A percentile compares a stretch with the other conserved stretches of the same genome.
Evolutionary conservation across 768 basidiomycete species (phyloP).

Genomic region (Podaxis sp.): DNA sequence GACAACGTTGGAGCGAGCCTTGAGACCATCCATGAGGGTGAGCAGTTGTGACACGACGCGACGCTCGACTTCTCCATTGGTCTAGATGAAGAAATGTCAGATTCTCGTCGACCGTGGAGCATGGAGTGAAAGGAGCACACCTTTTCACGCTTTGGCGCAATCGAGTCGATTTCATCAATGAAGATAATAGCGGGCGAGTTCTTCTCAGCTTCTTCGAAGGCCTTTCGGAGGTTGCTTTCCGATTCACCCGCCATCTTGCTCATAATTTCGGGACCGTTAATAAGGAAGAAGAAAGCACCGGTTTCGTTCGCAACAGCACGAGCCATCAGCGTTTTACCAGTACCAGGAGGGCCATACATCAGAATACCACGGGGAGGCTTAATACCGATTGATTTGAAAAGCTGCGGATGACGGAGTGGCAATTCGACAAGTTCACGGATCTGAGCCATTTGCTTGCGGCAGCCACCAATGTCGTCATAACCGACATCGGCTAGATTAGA

Average conservation of each 20-base stretch:
- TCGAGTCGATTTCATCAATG: constrained; percentile 99
- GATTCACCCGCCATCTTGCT: constrained; percentile 99
- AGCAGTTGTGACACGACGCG: constrained; percentile 98
- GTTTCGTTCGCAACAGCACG: constrained; percentile 99
- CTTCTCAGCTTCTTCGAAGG: constrained; percentile 99
- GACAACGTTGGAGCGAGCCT: constrained; percentile 98
- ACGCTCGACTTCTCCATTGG: constrained; percentile 99
- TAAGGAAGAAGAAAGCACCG: constrained; percentile 99
- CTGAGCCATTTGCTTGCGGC: constrained; percentile 99
- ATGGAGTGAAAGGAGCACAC: constrained; percentile 34
- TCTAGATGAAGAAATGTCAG: constrained; percentile 42
- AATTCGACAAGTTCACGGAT: constrained; percentile 99
- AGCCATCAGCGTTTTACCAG: constrained; percentile 99
- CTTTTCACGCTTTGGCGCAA: constrained; percentile 99
- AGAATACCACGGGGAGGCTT: constrained; percentile 99
- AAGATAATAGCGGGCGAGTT: constrained; percentile 99
- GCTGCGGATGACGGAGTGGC: constrained; percentile 95
- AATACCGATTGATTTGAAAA: constrained; percentile 99
- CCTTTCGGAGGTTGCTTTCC: constrained; percentile 96
- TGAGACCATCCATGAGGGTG: constrained; percentile 98
- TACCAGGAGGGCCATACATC: constrained; percentile 98
- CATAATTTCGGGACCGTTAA: constrained; percentile 99
- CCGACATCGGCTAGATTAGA: constrained; percentile 95
- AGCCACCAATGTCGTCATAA: constrained; percentile 99
- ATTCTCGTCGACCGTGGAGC: background rate